Base-by-base conservation (phyloP, 352 stramenopile species). In the Globisporangium abappressorium region DNA sequence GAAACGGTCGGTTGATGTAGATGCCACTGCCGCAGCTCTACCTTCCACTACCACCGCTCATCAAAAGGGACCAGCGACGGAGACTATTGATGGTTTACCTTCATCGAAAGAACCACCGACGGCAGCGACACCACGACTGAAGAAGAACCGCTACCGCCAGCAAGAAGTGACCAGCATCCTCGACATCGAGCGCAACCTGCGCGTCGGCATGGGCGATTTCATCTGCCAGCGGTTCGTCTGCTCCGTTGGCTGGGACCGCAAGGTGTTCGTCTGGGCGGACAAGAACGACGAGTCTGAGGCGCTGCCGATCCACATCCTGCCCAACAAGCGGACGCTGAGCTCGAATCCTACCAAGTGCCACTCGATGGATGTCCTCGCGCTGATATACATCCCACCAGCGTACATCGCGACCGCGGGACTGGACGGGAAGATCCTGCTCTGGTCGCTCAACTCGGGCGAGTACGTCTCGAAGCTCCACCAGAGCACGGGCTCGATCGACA, bases 141-240 rank as follows among this genome's bases (percentile, higher is more conserved):
- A 59, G 38, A 67, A 70, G 66, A 80, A 77, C 3, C 73, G 71
- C 3, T 90, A 94, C 57, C 70, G 79, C 46, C 81, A 92, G 43
- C 92, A 95, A 43, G 84, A 94, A 65, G 78, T 95, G 47, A 96
- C 90, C 9, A 90, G 73, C 71, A 92, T 96, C 7, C 69, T 95
- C 34, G 79, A 90, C 57, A 90, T 92, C 46, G 85, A 93, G 61
- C 81, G 85, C 30, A 93, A 92, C 54, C 62, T 93, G 36, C 81
- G 83, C 5, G 85, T 93, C 18, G 85, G 85, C 46, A 93, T 93
- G 85, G 85, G 83, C 24, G 82, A 93, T 70, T 93, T 87, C 67
- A 89, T 91, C 59, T 93, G 85, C 62, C 85, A 93, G 69, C 75
- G 85, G 33, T 91, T 92, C 55, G 84, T 93, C 55, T 91, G 82